Base-by-base conservation (phyloP, 1,139 yeast species). In the Kazachstania sp. region DNA sequence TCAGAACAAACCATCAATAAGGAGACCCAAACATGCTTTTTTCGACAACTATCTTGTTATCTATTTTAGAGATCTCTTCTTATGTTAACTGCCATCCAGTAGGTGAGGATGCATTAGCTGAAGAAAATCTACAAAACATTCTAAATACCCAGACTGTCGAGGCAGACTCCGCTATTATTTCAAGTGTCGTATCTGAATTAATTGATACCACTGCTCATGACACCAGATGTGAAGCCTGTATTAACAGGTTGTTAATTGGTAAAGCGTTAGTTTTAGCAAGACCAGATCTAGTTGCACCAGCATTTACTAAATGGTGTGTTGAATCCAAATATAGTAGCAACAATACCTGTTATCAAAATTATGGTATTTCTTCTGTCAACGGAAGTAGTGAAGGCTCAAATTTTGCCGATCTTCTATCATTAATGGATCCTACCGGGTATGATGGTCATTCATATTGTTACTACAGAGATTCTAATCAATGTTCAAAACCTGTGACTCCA, bases 271-370 rank as follows among this genome's bases (percentile, higher is more conserved):
- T 38, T 38, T 12, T 15, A 5, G 23, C 41, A 2, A 38, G 41
- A 38, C 41, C 41, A 23, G 41, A 38, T n/a, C 18, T 38, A 23
- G 31, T 38, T 26, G 41, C 41, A 13, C 41, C 41, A 19, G 23
- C 41, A 2, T 38, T 38, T 18, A 23, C 41, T 7, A 38, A 26
- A 16, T 38, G 41, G 41, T 38, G 41, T 15, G 30, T 20, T 23
- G 41, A 38, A 26, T 38, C 41, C 30, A 15, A 29, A 8, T 26
- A 18, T 29, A 23, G 19, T 23, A 29, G 30, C 18, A 29, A 26
- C 28, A 29, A 38, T 26, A 29, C 29, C 2, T 38, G 41, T 26
- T 23, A 38, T 8, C 41, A 38, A 26, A 15, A 38, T 15, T 38
- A 18, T 23, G 41, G 41, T 38, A 20, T 38, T 4, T 38, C 41